A percentile compares a stretch with the other conserved stretches of the same genome.
Evolutionary conservation across 306 rosid genomes (phyloP).

Genomic region (Cyclanthera cordifolia): DNA sequence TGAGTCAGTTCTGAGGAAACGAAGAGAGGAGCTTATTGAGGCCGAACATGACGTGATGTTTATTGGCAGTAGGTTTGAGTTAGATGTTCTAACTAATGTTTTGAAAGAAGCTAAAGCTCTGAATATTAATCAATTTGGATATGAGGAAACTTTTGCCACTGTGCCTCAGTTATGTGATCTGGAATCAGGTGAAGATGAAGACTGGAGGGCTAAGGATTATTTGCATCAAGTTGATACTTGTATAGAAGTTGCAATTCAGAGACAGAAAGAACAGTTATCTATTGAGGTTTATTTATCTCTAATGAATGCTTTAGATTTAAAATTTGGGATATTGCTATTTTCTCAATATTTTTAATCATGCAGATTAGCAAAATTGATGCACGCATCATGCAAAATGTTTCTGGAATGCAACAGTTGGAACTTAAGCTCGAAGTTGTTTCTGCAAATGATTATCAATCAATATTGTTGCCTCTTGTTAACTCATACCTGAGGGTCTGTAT

Average conservation of each 20-base stretch:
- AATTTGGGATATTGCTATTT: constrained; percentile 19
- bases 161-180: constrained; percentile 18
- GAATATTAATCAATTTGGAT: constrained; percentile 53
- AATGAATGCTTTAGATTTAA: constrained; percentile 15
- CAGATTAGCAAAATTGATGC: constrained; percentile 92
- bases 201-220: too few species aligned
- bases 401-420: constrained; percentile 78
- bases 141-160: constrained; percentile 53
- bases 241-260: too few species aligned
- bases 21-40: constrained; percentile 69
- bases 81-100: constrained; percentile 61
- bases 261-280: constrained; percentile 66
- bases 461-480: constrained; percentile 78
- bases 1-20: constrained; percentile 59
- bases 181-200: too few species aligned
- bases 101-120: constrained; percentile 71
- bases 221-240: too few species aligned
- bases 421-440: constrained; percentile 69
- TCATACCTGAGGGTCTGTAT: constrained; percentile 76
- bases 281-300: constrained; percentile 53
- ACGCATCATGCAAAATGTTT: constrained; percentile 51
- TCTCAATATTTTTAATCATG: constrained; percentile 24
- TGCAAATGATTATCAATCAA: constrained; percentile 63
- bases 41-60: constrained; percentile 50
- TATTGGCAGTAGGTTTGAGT: constrained; percentile 41